These are phyloP conservation scores for Auricularia sp. DNA, from an alignment of 768 basidiomycete genomes.

Conservation along the genomic window DNA sequence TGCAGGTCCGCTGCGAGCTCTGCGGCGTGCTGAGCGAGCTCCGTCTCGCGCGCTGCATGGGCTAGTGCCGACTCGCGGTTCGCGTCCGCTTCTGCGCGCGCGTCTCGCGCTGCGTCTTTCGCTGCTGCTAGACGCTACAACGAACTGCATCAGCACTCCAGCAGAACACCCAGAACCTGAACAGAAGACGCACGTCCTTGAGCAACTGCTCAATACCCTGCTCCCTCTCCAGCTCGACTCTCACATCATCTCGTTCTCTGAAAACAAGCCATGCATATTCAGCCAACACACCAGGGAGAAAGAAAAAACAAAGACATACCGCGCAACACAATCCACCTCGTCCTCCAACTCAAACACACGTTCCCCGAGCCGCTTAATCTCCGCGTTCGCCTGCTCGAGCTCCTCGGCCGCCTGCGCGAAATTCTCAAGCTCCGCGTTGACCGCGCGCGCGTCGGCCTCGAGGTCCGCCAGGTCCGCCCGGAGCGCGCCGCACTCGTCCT, in stretches of 20 bases:
- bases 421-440: conserved; percentile 53
- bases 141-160: neutral
- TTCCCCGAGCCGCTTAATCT: conserved; percentile 73
- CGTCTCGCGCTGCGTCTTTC: conserved; percentile 58
- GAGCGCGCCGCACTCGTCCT: conserved; percentile 67
- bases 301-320: neutral
- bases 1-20: conserved; percentile 12
- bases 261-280: conserved; percentile 21
- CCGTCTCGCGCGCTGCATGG: neutral
- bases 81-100: conserved; percentile 52
- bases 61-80: neutral
- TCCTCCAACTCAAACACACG: conserved; percentile 78
- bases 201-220: conserved; percentile 61
- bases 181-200: conserved; percentile 54
- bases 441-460: conserved; percentile 31
- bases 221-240: conserved; percentile 56
- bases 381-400: conserved; percentile 58
- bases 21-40: neutral
- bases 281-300: neutral
- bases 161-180: neutral
- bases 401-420: conserved; percentile 80
- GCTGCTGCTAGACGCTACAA: conserved; percentile 56
- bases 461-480: conserved; percentile 66
- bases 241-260: conserved; percentile 76
- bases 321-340: conserved; percentile 50